A percentile compares a stretch with the other conserved stretches of the same genome.
These are phyloP conservation scores for Bryoerythrophyllum caledonicum DNA, from an alignment of 225 moss, liverwort and hornwort genomes.

Conservation along the genomic window DNA sequence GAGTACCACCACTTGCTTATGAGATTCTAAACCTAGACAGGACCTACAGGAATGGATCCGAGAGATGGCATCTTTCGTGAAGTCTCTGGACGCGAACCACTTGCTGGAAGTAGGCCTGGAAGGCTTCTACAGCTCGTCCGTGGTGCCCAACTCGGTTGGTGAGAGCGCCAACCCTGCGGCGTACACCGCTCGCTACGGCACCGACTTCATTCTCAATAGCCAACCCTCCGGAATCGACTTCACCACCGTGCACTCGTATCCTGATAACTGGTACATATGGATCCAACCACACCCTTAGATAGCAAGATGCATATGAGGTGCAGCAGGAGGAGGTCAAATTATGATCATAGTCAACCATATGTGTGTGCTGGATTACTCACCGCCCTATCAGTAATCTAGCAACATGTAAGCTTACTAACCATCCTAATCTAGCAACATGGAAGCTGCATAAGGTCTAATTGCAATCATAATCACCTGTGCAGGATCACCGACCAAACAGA, in stretches of 20 bases:
- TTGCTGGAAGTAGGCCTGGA: slow-evolving; percentile 46
- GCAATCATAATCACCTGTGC: not conserved
- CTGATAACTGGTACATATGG: not conserved
- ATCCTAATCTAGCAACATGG: no score
- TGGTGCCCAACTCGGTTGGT: not conserved
- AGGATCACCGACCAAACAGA: slow-evolving; percentile 34
- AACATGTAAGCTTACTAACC: no score
- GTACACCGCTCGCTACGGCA: slow-evolving; percentile 30
- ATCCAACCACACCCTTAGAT: not conserved
- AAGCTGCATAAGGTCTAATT: no score
- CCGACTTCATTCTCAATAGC: slow-evolving; percentile 45
- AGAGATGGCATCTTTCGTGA: slow-evolving; percentile 54
- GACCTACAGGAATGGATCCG: slow-evolving; percentile 44
- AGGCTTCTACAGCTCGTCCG: slow-evolving; percentile 43
- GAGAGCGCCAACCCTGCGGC: slow-evolving; percentile 35
- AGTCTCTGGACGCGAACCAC: slow-evolving; percentile 44
- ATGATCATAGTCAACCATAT: no score
- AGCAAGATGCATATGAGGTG: not conserved
- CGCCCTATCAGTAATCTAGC: no score
- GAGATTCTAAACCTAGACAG: not conserved
- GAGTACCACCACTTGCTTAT: not conserved
- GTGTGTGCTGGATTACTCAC: no score
- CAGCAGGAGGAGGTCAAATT: no score
- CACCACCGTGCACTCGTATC: slow-evolving; percentile 17
- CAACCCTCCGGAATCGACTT: slow-evolving; percentile 6